Conservation (phyloP, 2,329 filamentous ascomycete species). For the Cladosporium colombiae region DNA sequence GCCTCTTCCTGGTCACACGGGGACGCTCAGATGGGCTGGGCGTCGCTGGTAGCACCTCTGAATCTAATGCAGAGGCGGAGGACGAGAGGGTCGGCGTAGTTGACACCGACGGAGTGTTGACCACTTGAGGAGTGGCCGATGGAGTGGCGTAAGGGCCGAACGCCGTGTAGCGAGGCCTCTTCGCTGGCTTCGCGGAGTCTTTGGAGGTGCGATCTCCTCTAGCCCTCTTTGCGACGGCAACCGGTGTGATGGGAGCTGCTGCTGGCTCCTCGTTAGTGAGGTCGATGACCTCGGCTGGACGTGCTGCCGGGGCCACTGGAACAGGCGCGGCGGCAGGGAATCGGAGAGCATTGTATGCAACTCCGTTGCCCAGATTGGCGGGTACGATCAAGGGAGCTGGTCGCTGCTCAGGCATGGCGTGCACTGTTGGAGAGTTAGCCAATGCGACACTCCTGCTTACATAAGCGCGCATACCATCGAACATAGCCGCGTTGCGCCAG, state of each 20-base stretch:
- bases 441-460: background rate
- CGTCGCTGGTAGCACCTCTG: conserved; percentile 4
- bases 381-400: background rate
- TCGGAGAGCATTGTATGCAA: background rate
- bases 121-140: background rate
- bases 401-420: background rate
- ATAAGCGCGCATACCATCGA: background rate
- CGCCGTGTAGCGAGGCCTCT: conserved; percentile 12
- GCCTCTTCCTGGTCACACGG: background rate
- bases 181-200: background rate
- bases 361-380: background rate
- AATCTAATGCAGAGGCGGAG: background rate
- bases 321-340: background rate
- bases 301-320: background rate
- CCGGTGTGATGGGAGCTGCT: background rate
- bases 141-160: background rate
- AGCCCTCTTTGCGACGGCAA: conserved; percentile 5
- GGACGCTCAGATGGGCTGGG: background rate
- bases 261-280: conserved; percentile 3
- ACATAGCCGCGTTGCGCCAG: background rate
- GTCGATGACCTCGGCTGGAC: background rate
- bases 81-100: background rate
- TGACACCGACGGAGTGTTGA: background rate
- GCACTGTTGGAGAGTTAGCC: background rate
- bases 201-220: background rate